Base-by-base conservation (phyloP, 228 moss, liverwort and hornwort genomes). In the Sphagnum magellanicum region DNA sequence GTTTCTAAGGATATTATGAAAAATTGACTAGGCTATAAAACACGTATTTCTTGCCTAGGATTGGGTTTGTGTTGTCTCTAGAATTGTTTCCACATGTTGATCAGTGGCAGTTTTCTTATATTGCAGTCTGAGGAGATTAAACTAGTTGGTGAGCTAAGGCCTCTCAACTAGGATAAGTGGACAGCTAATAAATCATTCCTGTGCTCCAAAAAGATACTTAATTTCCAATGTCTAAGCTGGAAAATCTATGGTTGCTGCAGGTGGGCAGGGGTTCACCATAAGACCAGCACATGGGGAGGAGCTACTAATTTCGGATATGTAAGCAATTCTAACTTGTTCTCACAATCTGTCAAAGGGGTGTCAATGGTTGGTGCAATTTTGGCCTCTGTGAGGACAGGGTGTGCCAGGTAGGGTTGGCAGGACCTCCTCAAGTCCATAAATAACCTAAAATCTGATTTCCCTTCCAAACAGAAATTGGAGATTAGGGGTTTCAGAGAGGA, bases 251-350 rank as follows among this genome's bases (percentile, higher is more conserved):
- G 16, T 71, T 63, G 65, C 16, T 71, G 61, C 75, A 88, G 88
- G 66, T 88, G 88, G 88, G 69, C 88, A 75, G 88, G 88, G 59
- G 84, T 88, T 55, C 88, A 88, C 69, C 88, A 88, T 67, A 88
- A 88, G 78, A 88, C 88, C 14, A 81, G 32, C 68, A 82, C 88
- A 53, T 76, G 85, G 79, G 88, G 88, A 65, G 88, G 88, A 71
- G 77, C 88, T 46, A 72, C 79, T 53, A 85, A 81, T 71, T 88
- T 77, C 72, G 88, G 88, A 63, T 88, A 85, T 50, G 88, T 88
- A 66, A 79, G 88, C 50, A 16, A 49, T 14, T 16, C 60, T 16
- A 15, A 12, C 53, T n/a, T 8, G 8, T 10, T 6, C 5, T 57
- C 16, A 5, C 12, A 11, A 8, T 15, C 6, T 53, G 53, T 51